Conservation (phyloP, 169 alveolate genomes). For the Babesia divergens region DNA sequence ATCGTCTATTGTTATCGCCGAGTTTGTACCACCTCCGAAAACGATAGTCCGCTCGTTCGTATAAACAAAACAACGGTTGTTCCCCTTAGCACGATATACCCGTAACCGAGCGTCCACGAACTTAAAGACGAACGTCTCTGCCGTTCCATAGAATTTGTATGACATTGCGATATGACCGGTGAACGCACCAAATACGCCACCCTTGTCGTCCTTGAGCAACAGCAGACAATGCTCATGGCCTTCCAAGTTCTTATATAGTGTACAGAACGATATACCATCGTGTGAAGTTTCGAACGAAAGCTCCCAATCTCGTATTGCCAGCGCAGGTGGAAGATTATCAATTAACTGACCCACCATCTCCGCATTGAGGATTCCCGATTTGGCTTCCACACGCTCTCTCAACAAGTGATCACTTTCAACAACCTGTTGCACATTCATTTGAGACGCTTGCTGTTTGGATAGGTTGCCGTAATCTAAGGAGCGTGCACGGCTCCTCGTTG, state of each 20-base stretch:
- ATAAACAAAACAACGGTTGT: slow-evolving; percentile 50
- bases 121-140: slow-evolving; percentile 80
- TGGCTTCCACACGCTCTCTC: slow-evolving; percentile 7
- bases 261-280: slow-evolving; percentile 72
- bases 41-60: slow-evolving; percentile 50
- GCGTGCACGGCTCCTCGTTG: slow-evolving; percentile 4
- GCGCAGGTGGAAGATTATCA: slow-evolving; percentile 70
- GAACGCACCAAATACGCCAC: slow-evolving; percentile 83
- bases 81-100: slow-evolving; percentile 49
- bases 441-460: background rate
- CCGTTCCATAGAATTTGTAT: slow-evolving; percentile 81
- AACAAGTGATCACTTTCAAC: slow-evolving; percentile 2
- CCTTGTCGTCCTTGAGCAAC: slow-evolving; percentile 77
- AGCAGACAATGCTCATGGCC: slow-evolving; percentile 77
- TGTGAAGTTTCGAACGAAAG: slow-evolving; percentile 66
- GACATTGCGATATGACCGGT: slow-evolving; percentile 71
- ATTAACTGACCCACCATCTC: slow-evolving; percentile 68
- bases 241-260: slow-evolving; percentile 77
- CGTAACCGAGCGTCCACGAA: slow-evolving; percentile 44
- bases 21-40: slow-evolving; percentile 59
- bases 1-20: slow-evolving; percentile 53
- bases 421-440: background rate
- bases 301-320: slow-evolving; percentile 76
- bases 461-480: too few relatives aligned
- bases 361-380: slow-evolving; percentile 42